These are phyloP conservation scores for Lasiodiplodia theobromae DNA, from an alignment of 2,329 filamentous ascomycete species.

Conservation along the genomic window DNA sequence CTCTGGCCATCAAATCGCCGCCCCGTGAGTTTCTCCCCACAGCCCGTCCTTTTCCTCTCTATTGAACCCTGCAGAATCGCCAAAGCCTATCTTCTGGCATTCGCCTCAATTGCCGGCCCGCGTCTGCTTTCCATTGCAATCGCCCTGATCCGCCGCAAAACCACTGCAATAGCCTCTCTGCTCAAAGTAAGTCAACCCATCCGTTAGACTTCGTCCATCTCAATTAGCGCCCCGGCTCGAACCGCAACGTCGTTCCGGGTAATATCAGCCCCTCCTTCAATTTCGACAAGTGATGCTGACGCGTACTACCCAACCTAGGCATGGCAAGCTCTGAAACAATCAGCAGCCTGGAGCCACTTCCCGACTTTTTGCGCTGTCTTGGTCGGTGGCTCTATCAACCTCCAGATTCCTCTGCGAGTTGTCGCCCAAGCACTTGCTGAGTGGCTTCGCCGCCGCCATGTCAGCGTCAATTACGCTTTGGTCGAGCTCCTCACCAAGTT, in stretches of 20 bases:
- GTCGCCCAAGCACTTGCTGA: background rate
- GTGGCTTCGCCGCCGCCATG: conserved; percentile 6
- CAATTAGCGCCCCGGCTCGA: conserved; percentile 6
- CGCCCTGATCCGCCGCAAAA: conserved; percentile 25
- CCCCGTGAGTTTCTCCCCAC: conserved; percentile 2
- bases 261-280: conserved; percentile 9
- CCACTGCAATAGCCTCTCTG: conserved; percentile 9
- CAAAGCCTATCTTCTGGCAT: conserved; percentile 33
- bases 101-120: conserved; percentile 56
- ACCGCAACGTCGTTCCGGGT: conserved; percentile 14
- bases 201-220: conserved; percentile 20
- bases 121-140: conserved; percentile 46
- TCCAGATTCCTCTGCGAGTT: conserved; percentile 45
- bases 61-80: conserved; percentile 25
- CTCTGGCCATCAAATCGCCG: background rate
- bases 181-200: conserved; percentile 27
- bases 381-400: conserved; percentile 59
- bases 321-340: conserved; percentile 45
- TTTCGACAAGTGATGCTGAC: conserved; percentile 33
- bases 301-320: conserved; percentile 42
- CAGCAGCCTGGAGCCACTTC: conserved; percentile 56
- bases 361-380: conserved; percentile 61
- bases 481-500: conserved; percentile 38
- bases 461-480: background rate
- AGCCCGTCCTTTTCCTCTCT: background rate